phyloP scores from a whole-genome alignment of 2,329 filamentous ascomycete species.

The Podosphaera fusca region DNA sequence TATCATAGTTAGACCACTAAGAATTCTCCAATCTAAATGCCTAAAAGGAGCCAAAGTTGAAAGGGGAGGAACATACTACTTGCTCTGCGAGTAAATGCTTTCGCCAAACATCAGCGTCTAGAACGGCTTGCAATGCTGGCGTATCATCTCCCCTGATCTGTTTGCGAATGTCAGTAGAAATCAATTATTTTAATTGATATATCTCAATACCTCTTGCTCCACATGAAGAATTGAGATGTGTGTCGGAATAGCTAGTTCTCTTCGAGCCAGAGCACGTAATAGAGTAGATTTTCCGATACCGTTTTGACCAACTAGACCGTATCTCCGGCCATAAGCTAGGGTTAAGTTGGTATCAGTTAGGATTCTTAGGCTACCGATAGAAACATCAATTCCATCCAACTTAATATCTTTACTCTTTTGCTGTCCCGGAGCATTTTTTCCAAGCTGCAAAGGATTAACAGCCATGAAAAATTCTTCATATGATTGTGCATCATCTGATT shows the following conservation, averaged over 20 bases:
- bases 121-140: conserved; percentile 74
- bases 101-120: conserved; percentile 95
- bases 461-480: conserved; percentile 99
- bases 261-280: conserved; percentile 67
- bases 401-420: conserved; percentile 98
- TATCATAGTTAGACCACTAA: conserved; percentile 9
- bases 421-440: conserved; percentile 37
- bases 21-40: too few relatives aligned
- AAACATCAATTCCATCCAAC: conserved; percentile 84
- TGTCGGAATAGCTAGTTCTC: conserved; percentile 85
- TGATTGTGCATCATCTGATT: conserved; percentile 61
- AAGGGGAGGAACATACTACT: conserved; percentile 29
- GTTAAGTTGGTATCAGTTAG: conserved; percentile 77
- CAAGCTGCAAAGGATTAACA: conserved; percentile 86
- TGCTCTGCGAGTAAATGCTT: conserved; percentile 86
- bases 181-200: background rate
- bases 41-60: background rate
- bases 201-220: conserved; percentile 60
- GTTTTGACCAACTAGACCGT: conserved; percentile 96
- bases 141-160: conserved; percentile 90
- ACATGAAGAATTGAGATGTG: conserved; percentile 98
- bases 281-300: conserved; percentile 97
- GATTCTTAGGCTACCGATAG: conserved; percentile 73
- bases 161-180: background rate
- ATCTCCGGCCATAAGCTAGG: conserved; percentile 75